Evolutionary conservation across 2,329 filamentous ascomycete species (phyloP).

Genomic region (Sphaerulina musiva): DNA sequence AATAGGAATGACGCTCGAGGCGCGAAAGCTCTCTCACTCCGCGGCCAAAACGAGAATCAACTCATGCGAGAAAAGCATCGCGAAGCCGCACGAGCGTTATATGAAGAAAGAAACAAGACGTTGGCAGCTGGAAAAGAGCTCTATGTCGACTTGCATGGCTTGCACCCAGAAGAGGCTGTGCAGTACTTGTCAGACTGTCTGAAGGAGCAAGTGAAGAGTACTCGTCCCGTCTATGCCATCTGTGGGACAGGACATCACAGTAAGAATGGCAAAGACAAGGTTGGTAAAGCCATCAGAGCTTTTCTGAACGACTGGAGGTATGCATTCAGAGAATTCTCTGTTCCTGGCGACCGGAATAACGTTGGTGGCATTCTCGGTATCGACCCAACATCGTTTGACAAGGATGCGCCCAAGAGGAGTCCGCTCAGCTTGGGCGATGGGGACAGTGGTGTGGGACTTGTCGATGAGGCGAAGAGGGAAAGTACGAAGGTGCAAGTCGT

Average conservation of each 20-base stretch:
- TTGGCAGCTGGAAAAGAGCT: conserved; percentile 58
- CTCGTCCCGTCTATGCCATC: conserved; percentile 82
- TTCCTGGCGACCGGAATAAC: conserved; percentile 89
- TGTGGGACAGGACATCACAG: conserved; percentile 95
- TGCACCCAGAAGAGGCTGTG: conserved; percentile 96
- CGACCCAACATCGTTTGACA: conserved; percentile 55
- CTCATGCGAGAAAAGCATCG: conserved; percentile 95
- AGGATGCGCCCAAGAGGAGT: conserved; percentile 29
- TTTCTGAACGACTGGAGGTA: conserved; percentile 96
- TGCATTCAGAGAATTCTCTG: conserved; percentile 90
- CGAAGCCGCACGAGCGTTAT: conserved; percentile 83
- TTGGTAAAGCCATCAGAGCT: conserved; percentile 83
- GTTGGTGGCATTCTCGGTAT: conserved; percentile 60
- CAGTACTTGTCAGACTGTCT: conserved; percentile 87
- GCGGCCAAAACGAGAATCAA: conserved; percentile 93
- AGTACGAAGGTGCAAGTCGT: conserved; percentile 35
- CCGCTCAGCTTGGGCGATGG: conserved; percentile 34
- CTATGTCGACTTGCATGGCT: conserved; percentile 92
- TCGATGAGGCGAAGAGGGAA: conserved; percentile 27
- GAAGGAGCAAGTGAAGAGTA: conserved; percentile 67
- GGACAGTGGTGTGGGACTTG: conserved; percentile 34
- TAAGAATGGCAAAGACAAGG: conserved; percentile 98
- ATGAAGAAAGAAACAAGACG: conserved; percentile 84
- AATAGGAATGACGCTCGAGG: conserved; percentile 95
- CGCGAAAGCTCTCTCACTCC: conserved; percentile 86